A percentile compares a stretch with the other conserved stretches of the same genome.
Evolutionary conservation across 352 stramenopile genomes (phyloP).

Genomic region (Plasmopara viticola): DNA sequence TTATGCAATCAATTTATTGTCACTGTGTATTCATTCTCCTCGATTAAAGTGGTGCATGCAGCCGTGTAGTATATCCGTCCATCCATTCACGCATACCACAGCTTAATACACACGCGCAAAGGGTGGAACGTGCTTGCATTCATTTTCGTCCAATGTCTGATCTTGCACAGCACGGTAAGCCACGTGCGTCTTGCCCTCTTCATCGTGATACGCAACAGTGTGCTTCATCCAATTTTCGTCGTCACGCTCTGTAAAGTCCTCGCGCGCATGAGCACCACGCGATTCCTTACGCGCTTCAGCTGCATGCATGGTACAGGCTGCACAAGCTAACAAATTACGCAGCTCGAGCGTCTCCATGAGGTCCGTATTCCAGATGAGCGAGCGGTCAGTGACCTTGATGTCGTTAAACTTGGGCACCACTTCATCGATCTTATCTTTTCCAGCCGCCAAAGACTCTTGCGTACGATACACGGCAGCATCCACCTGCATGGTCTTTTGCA

Average conservation of each 20-base stretch:
- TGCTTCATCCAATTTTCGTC: conserved; percentile 98
- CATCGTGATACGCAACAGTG: conserved; percentile 91
- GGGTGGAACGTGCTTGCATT: conserved; percentile 90
- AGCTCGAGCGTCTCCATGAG: conserved; percentile 96
- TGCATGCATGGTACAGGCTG: conserved; percentile 92
- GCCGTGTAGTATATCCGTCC: not conserved
- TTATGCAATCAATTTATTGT: not conserved
- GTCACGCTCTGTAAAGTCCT: conserved; percentile 92
- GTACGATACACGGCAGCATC: conserved; percentile 55
- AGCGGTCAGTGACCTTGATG: conserved; percentile 91
- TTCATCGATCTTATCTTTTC: conserved; percentile 80
- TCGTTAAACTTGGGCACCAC: conserved; percentile 90
- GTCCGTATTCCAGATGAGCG: conserved; percentile 97
- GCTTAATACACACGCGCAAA: conserved; percentile 95
- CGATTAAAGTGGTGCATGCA: not conserved
- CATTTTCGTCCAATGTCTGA: conserved; percentile 93
- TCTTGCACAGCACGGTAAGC: conserved; percentile 91
- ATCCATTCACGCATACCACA: conserved; percentile 13
- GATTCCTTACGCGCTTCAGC: conserved; percentile 93
- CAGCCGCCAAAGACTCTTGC: conserved; percentile 69
- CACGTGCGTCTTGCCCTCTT: conserved; percentile 85
- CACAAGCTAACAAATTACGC: conserved; percentile 90
- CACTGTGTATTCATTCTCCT: not conserved
- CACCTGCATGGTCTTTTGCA: conserved; percentile 55
- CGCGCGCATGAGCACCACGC: conserved; percentile 93